Conservation (phyloP, 2,329 filamentous ascomycete species). For the Paraconiothyrium brasiliense region DNA sequence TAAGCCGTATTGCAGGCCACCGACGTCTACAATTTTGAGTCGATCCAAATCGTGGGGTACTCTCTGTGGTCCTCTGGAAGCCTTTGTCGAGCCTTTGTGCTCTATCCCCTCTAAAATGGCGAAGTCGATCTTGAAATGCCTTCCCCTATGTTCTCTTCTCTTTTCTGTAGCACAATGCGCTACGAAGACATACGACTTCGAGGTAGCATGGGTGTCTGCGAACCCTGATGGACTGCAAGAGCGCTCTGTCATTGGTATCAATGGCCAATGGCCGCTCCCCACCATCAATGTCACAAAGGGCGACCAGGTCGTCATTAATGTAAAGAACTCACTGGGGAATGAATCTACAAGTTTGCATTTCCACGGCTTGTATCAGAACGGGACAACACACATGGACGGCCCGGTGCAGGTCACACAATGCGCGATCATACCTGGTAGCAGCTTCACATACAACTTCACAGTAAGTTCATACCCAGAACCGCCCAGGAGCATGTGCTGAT, state of each 20-base stretch:
- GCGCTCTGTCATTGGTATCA: slow-evolving; percentile 72
- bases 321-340: slow-evolving; percentile 73
- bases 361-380: slow-evolving; percentile 81
- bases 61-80: slow-evolving; percentile 17
- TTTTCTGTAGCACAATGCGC: slow-evolving; percentile 30
- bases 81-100: slow-evolving; percentile 6
- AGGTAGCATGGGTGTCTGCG: slow-evolving; percentile 64
- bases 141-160: slow-evolving; percentile 47
- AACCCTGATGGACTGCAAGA: slow-evolving; percentile 63
- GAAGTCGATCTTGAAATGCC: slow-evolving; percentile 55
- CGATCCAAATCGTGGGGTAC: slow-evolving; percentile 16
- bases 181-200: slow-evolving; percentile 60
- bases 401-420: slow-evolving; percentile 69
- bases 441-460: slow-evolving; percentile 68
- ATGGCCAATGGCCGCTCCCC: slow-evolving; percentile 78
- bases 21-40: slow-evolving; percentile 9
- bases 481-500: slow-evolving; percentile 38
- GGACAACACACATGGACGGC: slow-evolving; percentile 79
- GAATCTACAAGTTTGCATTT: slow-evolving; percentile 75
- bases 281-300: slow-evolving; percentile 77
- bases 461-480: slow-evolving; percentile 20
- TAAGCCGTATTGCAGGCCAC: slow-evolving; percentile 10
- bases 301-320: slow-evolving; percentile 74
- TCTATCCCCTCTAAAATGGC: slow-evolving; percentile 48
- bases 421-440: slow-evolving; percentile 67